Evolutionary conservation across 352 stramenopile genomes (phyloP).

Genomic region (Saprolegnia diclina): DNA sequence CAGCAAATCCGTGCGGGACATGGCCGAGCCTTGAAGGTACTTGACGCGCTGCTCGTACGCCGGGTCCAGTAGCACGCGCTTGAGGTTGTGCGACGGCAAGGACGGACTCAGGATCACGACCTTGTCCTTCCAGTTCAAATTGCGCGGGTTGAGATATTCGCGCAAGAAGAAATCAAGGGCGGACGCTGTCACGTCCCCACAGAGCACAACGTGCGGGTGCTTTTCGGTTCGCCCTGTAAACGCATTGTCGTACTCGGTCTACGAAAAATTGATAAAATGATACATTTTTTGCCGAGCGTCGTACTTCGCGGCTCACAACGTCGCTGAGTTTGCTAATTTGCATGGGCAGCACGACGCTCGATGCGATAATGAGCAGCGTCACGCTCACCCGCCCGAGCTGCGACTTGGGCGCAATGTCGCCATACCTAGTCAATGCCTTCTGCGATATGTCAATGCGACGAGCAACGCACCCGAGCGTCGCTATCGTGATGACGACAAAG

Average conservation of each 20-base stretch:
- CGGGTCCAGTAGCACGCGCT: constrained; percentile 55
- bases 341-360: constrained; percentile 53
- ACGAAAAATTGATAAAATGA: too few species aligned
- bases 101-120: constrained; percentile 69
- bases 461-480: constrained; percentile 52
- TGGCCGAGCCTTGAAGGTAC: constrained; percentile 72
- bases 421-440: constrained; percentile 52
- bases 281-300: too few species aligned
- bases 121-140: constrained; percentile 51
- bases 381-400: constrained; percentile 57
- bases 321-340: constrained; percentile 65
- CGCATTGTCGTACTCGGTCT: constrained; percentile 76
- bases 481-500: constrained; percentile 80
- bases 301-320: constrained; percentile 55
- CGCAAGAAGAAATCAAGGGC: constrained; percentile 73
- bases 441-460: too few species aligned
- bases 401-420: constrained; percentile 64
- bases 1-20: constrained; percentile 62
- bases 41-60: constrained; percentile 72
- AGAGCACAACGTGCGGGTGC: constrained; percentile 64
- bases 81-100: constrained; percentile 52
- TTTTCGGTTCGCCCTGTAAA: constrained; percentile 56
- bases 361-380: constrained; percentile 65
- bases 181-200: constrained; percentile 67
- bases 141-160: constrained; percentile 64